These are phyloP conservation scores for Beauveria pseudobassiana DNA, from an alignment of 2,329 filamentous ascomycete species.

Conservation along the genomic window DNA sequence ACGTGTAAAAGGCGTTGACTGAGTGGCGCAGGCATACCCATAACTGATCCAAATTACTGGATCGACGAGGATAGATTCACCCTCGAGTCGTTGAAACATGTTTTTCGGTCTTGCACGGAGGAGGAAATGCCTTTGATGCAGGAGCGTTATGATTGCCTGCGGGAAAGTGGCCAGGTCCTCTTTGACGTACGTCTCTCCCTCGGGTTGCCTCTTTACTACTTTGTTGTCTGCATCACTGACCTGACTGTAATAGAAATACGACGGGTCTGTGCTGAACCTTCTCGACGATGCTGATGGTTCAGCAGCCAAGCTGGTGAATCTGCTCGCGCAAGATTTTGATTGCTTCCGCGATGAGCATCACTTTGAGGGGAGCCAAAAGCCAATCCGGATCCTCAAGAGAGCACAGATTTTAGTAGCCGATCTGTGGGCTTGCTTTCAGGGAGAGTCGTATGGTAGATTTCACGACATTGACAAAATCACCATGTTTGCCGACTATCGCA, in stretches of 20 bases:
- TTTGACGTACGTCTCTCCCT: constrained; percentile 52
- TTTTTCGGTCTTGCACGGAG: constrained; percentile 80
- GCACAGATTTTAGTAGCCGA: constrained; percentile 96
- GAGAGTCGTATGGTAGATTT: constrained; percentile 71
- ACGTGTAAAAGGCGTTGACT: constrained; percentile 5
- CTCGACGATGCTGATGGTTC: constrained; percentile 69
- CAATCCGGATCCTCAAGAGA: constrained; percentile 80
- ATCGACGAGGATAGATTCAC: constrained; percentile 67
- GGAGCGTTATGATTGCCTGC: constrained; percentile 69
- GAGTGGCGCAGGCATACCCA: constrained; percentile 61
- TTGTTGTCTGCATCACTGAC: neutral
- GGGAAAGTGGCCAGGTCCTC: constrained; percentile 75
- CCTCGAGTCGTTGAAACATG: constrained; percentile 61
- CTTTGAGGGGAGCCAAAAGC: constrained; percentile 63
- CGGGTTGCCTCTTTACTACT: neutral
- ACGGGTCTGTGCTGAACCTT: constrained; percentile 65
- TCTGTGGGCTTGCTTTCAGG: constrained; percentile 91
- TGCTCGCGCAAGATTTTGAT: constrained; percentile 71
- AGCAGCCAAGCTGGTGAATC: constrained; percentile 76
- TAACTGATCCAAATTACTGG: constrained; percentile 87
- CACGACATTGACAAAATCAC: constrained; percentile 90
- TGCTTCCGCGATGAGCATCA: constrained; percentile 78
- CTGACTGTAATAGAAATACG: constrained; percentile 54
- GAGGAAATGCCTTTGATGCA: constrained; percentile 81
- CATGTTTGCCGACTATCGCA: constrained; percentile 97